Conservation (phyloP, 345 rosid species). For the Eucalyptus cladocalyx region DNA sequence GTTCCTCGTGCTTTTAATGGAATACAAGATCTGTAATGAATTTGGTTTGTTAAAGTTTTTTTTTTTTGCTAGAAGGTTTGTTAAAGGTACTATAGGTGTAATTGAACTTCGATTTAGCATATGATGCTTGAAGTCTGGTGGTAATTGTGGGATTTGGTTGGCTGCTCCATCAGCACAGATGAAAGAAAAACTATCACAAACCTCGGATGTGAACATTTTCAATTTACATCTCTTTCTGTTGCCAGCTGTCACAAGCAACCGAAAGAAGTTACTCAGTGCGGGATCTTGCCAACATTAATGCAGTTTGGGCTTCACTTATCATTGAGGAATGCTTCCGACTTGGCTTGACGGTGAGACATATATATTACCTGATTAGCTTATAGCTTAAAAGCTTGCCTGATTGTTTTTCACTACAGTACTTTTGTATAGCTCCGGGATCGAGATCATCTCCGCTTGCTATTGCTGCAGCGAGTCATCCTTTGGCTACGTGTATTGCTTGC, state of each 20-base stretch:
- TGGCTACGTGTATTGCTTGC: conserved; percentile 65
- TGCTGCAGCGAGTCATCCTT: conserved; percentile 83
- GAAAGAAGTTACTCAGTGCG: conserved; percentile 22
- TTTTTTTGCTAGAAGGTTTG: background rate
- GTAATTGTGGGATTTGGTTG: background rate
- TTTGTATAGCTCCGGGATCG: conserved; percentile 96
- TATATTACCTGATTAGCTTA: background rate
- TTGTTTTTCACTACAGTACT: conserved; percentile 45
- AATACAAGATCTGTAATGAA: background rate
- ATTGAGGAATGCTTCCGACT: conserved; percentile 92
- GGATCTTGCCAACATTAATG: conserved; percentile 54
- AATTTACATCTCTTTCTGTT: conserved; percentile 11
- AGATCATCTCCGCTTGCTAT: conserved; percentile 92
- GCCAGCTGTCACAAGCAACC: conserved; percentile 47
- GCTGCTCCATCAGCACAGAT: background rate
- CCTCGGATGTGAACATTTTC: background rate
- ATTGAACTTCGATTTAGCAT: background rate
- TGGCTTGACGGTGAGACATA: conserved; percentile 66
- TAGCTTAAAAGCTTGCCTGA: conserved; percentile 15
- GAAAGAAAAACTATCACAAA: background rate
- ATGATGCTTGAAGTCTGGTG: background rate
- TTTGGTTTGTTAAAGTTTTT: background rate
- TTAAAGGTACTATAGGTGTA: background rate
- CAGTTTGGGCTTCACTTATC: conserved; percentile 80
- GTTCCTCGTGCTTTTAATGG: background rate